Percentiles rank a stretch among this genome's conserved stretches.
Evolutionary conservation across 2,329 filamentous ascomycete species (phyloP).

Genomic region (Xylogone sp.): DNA sequence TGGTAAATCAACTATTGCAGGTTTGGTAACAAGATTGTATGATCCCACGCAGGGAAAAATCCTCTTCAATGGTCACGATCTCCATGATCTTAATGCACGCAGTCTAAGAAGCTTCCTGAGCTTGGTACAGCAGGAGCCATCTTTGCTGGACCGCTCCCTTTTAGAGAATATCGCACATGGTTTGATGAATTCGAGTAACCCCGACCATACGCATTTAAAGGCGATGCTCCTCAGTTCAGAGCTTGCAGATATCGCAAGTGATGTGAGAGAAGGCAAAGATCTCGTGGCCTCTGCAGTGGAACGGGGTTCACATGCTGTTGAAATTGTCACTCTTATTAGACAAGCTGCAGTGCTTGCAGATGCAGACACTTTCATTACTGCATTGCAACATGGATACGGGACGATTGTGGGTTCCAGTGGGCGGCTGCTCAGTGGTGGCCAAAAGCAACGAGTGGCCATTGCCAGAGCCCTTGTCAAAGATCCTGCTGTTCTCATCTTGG

Average conservation of each 20-base stretch:
- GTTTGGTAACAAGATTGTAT: conserved; percentile 36
- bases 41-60: conserved; percentile 23
- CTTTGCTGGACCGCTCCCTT: conserved; percentile 35
- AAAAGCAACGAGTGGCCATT: conserved; percentile 74
- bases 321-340: conserved; percentile 22
- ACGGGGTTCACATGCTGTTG: conserved; percentile 39
- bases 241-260: conserved; percentile 46
- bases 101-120: conserved; percentile 15
- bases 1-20: conserved; percentile 33
- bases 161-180: conserved; percentile 48
- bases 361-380: conserved; percentile 49
- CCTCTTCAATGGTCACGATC: conserved; percentile 23
- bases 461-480: conserved; percentile 53
- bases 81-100: conserved; percentile 23
- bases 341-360: conserved; percentile 53
- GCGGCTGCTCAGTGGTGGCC: conserved; percentile 67
- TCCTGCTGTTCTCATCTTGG: conserved; percentile 54
- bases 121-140: conserved; percentile 24
- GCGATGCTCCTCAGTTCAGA: conserved; percentile 30
- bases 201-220: conserved; percentile 5
- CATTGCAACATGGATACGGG: conserved; percentile 31
- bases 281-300: conserved; percentile 39
- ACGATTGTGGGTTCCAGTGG: conserved; percentile 14
- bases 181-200: conserved; percentile 29
- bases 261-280: conserved; percentile 47